phyloP scores from a whole-genome alignment of 768 basidiomycete genomes.

The Leccinum imitatum region DNA sequence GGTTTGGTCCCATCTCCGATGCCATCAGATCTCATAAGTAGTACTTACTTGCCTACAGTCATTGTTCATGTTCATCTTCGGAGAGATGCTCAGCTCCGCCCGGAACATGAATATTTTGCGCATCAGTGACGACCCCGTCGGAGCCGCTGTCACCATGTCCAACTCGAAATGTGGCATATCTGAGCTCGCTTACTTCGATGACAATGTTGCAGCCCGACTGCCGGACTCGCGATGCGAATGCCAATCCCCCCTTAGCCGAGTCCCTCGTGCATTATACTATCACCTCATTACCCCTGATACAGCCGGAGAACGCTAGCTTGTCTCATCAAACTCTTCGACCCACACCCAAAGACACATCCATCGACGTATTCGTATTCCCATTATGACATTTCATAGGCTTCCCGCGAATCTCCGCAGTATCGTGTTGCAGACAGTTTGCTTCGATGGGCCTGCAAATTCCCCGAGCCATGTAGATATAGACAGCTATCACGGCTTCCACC shows the following conservation, averaged over 20 bases:
- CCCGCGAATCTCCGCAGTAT: conserved; percentile 8
- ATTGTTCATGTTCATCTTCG: not conserved
- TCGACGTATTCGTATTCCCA: not conserved
- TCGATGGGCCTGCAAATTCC: not conserved
- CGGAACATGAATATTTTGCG: not conserved
- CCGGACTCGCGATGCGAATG: conserved; percentile 6
- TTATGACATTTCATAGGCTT: not conserved
- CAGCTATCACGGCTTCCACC: not conserved
- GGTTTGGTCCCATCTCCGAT: conserved; percentile 22
- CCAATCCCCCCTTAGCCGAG: not conserved
- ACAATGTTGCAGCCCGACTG: conserved; percentile 7
- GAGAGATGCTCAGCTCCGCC: not conserved
- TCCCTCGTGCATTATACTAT: conserved; percentile 2
- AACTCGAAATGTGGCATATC: conserved; percentile 12
- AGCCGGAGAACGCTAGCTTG: not conserved
- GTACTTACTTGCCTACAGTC: not conserved
- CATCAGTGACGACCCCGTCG: not conserved
- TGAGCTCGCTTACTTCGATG: conserved; percentile 4
- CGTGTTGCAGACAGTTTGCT: conserved; percentile 1
- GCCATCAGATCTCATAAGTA: conserved; percentile 3
- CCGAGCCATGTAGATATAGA: not conserved
- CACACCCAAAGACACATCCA: not conserved
- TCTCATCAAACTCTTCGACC: not conserved
- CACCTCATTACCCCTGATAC: conserved; percentile 9
- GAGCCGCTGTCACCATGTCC: conserved; percentile 7